Base-by-base conservation (phyloP, 2,329 filamentous ascomycete species). In the Colletotrichum tamarilloi region DNA sequence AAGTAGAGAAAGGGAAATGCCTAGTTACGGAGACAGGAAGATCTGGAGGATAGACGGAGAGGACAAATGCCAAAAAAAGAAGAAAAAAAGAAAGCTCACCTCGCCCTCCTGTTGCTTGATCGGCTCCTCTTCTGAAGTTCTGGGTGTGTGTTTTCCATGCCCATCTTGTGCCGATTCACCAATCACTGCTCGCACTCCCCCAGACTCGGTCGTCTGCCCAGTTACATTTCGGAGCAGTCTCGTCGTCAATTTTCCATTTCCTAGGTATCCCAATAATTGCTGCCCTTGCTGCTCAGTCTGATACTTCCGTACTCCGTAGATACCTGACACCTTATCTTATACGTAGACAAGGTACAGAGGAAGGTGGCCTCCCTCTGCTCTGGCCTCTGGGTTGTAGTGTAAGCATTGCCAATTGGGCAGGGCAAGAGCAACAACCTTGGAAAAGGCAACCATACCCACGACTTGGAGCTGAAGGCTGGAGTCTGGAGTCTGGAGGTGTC, bases 131-230 rank as follows among this genome's bases (percentile, higher is more conserved):
- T 42, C 32, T 35, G 32, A 35, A 35, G 11, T 63, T 22, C 11
- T 35, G 60, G n/a, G n/a, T 55, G 42, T 35, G 42, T 3, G 5
- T 53, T 52, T 53, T 53, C n/a, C 28, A n/a, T 28, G 14, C 22
- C 30, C 26, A 26, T 30, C 28, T 62, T 16, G 26, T 52, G 22
- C 60, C 42, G 38, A 64, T 55, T 64, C 49, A 38, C 49, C 30
- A 64, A 59, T 59, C 24, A 53, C 55, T 59, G 24, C 38, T 59
- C 26, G 30, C 64, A 59, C 53, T 49, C 64, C 64, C 53, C 63
- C 16, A 8, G 53, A 35, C 9, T 38, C 57, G 26, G 64, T 49
- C 64, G 32, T 67, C 64, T 56, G 53, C 53, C 63, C 63, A 66
- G 52, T 42, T 32, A 32, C 24, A 56, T 57, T 46, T 26, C 52